Evolutionary conservation across 75 land plant genomes (phyloP).

Genomic region (Pinus taeda): DNA sequence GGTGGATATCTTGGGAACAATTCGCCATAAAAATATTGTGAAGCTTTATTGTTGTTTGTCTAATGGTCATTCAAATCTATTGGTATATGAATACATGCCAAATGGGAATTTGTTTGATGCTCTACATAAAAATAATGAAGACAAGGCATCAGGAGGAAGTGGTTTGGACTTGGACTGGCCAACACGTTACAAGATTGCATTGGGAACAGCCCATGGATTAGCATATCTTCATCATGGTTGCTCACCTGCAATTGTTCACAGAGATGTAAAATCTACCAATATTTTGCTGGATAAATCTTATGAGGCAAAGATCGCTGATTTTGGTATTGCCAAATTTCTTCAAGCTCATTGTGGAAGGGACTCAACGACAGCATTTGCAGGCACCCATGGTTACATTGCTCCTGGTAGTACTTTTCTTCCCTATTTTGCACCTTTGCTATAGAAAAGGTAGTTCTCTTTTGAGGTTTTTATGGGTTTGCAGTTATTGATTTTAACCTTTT

Average conservation of each 20-base stretch:
- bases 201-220: conserved; percentile 77
- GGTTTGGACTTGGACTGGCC: conserved; percentile 63
- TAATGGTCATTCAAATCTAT: conserved; percentile 46
- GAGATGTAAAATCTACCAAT: conserved; percentile 88
- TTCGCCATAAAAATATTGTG: conserved; percentile 90
- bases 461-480: neutral
- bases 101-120: conserved; percentile 89
- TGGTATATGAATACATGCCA: conserved; percentile 96
- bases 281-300: conserved; percentile 65
- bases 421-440: neutral
- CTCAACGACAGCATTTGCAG: conserved; percentile 59
- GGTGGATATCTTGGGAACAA: conserved; percentile 81
- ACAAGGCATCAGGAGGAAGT: neutral
- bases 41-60: conserved; percentile 81
- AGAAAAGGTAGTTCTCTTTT: neutral
- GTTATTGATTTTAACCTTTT: neutral
- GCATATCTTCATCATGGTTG: conserved; percentile 92
- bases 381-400: conserved; percentile 90
- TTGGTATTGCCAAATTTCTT: conserved; percentile 84
- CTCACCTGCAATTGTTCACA: conserved; percentile 66
- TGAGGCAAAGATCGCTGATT: conserved; percentile 84
- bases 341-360: conserved; percentile 61
- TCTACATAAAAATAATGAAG: conserved; percentile 30
- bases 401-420: conserved; percentile 48
- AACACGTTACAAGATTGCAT: conserved; percentile 58